phyloP scores from a whole-genome alignment of 2,329 filamentous ascomycete genomes.

The Grosmannia huntii region DNA sequence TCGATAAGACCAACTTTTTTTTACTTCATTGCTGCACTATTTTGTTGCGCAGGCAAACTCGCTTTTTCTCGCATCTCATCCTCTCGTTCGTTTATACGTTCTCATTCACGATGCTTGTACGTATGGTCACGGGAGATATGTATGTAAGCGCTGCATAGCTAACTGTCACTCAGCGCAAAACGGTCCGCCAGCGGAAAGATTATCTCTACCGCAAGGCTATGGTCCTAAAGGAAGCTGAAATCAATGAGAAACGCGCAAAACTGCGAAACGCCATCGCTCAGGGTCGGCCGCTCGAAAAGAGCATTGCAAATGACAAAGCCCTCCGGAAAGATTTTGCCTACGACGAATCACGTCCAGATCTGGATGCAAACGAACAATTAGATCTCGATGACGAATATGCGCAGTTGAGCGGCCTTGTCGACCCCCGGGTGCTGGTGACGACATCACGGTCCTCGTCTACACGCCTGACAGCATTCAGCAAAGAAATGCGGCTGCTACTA shows the following conservation, averaged over 20 bases:
- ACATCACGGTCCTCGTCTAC: conserved; percentile 82
- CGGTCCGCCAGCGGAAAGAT: conserved; percentile 67
- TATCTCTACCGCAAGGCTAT: conserved; percentile 87
- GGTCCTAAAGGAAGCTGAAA: conserved; percentile 79
- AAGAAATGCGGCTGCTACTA: conserved; percentile 62
- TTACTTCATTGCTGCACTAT: neutral
- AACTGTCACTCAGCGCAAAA: conserved; percentile 40
- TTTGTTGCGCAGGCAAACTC: neutral
- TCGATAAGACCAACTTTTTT: conserved; percentile 6
- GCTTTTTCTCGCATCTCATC: too few species aligned
- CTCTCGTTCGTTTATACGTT: neutral
- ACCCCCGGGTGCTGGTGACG: conserved; percentile 67
- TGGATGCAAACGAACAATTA: conserved; percentile 53
- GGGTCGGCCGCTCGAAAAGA: conserved; percentile 71
- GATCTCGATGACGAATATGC: conserved; percentile 84
- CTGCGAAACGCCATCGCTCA: conserved; percentile 76
- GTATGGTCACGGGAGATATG: neutral
- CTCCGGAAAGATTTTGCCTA: conserved; percentile 85
- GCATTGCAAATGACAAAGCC: conserved; percentile 74
- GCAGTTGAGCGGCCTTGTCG: conserved; percentile 78
- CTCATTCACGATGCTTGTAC: conserved; percentile 10
- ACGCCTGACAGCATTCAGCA: conserved; percentile 77
- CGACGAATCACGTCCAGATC: conserved; percentile 67
- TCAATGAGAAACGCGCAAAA: conserved; percentile 80
- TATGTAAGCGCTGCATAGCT: neutral